Evolutionary conservation across 768 basidiomycete species (phyloP).

Genomic region (Lactarius hengduanensis): DNA sequence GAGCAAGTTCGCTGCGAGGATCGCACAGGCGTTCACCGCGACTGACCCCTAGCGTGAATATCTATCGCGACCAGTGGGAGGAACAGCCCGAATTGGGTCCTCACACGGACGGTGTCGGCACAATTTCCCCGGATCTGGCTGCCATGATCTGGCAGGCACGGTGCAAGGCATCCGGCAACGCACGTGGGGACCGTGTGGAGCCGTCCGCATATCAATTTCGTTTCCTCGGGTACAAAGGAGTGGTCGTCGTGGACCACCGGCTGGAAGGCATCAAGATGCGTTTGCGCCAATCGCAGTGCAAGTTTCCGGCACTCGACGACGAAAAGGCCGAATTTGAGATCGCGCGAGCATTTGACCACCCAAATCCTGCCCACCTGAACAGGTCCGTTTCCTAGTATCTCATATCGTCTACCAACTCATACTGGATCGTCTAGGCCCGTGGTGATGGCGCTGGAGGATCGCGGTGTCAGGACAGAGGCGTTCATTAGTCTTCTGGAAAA

Average conservation of each 20-base stretch:
- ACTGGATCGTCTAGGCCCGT: slow-evolving; percentile 48
- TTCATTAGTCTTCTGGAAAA: slow-evolving; percentile 63
- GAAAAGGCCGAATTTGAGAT: slow-evolving; percentile 66
- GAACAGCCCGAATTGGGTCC: slow-evolving; percentile 57
- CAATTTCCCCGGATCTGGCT: slow-evolving; percentile 61
- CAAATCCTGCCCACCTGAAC: slow-evolving; percentile 68
- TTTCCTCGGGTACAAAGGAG: slow-evolving; percentile 78
- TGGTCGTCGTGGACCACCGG: slow-evolving; percentile 66
- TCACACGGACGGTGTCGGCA: slow-evolving; percentile 81
- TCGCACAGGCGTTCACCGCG: slow-evolving; percentile 82
- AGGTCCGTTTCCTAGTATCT: slow-evolving; percentile 42
- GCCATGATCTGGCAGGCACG: slow-evolving; percentile 58
- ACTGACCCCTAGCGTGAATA: slow-evolving; percentile 73
- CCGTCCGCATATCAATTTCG: slow-evolving; percentile 67
- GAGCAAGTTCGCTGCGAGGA: slow-evolving; percentile 79
- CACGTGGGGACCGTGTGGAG: background rate
- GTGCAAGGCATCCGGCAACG: slow-evolving; percentile 38
- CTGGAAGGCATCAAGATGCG: slow-evolving; percentile 67
- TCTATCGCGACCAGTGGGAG: slow-evolving; percentile 59
- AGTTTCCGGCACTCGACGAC: slow-evolving; percentile 56
- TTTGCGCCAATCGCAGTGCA: slow-evolving; percentile 70
- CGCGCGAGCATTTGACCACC: slow-evolving; percentile 57
- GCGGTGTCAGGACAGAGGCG: slow-evolving; percentile 55
- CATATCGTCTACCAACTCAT: background rate
- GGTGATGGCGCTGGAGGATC: slow-evolving; percentile 78